These are phyloP conservation scores for Pseudotsuga menziesii DNA, from an alignment of 75 land plant genomes.

Conservation along the genomic window DNA sequence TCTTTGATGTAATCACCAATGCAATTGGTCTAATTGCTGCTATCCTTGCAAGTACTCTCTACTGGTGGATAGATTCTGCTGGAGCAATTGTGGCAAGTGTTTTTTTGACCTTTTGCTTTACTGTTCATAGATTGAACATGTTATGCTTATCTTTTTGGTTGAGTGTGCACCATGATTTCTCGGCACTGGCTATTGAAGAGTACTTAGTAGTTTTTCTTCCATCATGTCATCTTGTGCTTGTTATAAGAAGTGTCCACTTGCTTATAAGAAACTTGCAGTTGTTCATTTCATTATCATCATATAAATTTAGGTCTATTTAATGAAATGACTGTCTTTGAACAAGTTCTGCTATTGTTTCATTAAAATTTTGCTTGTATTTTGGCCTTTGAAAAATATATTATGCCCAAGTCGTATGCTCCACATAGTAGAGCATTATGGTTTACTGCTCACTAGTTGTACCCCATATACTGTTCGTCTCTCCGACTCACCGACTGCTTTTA, in stretches of 20 bases:
- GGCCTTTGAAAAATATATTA: background rate
- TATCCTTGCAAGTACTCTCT: slow-evolving; percentile 25
- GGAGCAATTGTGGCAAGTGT: slow-evolving; percentile 28
- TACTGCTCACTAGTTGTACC: background rate
- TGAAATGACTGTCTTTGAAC: background rate
- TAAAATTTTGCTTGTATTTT: background rate
- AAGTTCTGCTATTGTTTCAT: background rate
- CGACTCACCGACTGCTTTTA: background rate
- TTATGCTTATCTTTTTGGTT: background rate
- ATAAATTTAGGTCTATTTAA: background rate
- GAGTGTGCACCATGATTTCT: background rate
- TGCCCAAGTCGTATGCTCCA: background rate
- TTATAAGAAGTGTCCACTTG: background rate
- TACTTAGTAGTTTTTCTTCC: background rate
- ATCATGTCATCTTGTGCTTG: background rate
- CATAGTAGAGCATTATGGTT: too few relatives aligned
- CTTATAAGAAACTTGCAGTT: background rate
- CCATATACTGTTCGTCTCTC: too few relatives aligned
- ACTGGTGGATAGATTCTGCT: slow-evolving; percentile 40
- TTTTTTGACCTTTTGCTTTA: background rate
- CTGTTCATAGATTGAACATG: background rate
- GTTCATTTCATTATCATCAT: background rate
- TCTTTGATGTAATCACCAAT: slow-evolving; percentile 96
- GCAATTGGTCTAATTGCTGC: slow-evolving; percentile 72
- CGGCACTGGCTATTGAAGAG: background rate